phyloP scores from a whole-genome alignment of 371 early-diverging fungal genomes.

The Mucor racemosus region DNA sequence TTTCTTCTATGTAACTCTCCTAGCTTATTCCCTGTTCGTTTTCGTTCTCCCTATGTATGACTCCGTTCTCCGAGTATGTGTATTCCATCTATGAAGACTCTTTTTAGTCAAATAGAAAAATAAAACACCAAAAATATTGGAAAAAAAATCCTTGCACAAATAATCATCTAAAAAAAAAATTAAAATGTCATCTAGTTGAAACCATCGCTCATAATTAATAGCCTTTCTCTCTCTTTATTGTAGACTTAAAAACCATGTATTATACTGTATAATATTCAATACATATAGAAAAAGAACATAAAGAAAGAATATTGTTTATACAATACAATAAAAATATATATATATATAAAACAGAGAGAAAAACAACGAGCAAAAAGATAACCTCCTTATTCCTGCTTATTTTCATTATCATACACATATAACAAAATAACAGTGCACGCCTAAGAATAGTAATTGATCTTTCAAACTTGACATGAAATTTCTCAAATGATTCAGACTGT shows the following conservation, averaged over 20 bases:
- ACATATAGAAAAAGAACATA: not conserved
- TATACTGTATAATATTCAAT: no score
- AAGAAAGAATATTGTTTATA: not conserved
- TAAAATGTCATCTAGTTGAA: no score
- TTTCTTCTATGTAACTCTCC: not conserved
- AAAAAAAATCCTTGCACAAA: no score
- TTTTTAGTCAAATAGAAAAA: no score
- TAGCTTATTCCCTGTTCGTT: not conserved
- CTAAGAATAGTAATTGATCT: not conserved
- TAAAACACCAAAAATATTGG: no score
- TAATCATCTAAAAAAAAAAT: no score
- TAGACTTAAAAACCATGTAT: no score
- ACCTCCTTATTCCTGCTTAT: not conserved
- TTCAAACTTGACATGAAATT: constrained; percentile 1
- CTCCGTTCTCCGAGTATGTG: not conserved
- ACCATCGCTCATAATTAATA: no score
- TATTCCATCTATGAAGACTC: no score
- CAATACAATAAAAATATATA: no score
- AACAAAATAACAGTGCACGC: not conserved
- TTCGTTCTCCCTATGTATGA: not conserved
- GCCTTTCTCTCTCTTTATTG: no score
- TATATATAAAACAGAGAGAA: not conserved
- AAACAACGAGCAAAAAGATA: not conserved
- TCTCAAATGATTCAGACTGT: not conserved
- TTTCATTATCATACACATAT: not conserved